Base-by-base conservation (phyloP, 352 stramenopile species). In the Phytophthora syringae region DNA sequence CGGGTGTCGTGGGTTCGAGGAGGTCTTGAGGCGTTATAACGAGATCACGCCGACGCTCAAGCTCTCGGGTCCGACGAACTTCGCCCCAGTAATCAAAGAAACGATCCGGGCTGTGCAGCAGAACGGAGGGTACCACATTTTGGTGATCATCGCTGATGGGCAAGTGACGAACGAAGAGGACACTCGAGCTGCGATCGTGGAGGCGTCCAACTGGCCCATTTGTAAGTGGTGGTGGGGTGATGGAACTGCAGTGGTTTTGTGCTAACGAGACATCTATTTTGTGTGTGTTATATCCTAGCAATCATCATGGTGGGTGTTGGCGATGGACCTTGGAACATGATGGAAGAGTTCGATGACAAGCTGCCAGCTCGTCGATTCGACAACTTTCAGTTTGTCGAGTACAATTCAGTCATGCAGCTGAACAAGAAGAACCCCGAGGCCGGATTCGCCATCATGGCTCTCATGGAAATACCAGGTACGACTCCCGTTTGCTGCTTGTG, bases 371-470 rank as follows among this genome's bases (percentile, higher is more conserved):
- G 85, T 7, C 74, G 79, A 4, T 90, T 90, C 47, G 83, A 92
- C 74, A 94, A 92, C 47, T 89, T 90, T 54, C 82, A 92, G 61
- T 92, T 90, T 50, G 82, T 90, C 22, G 74, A 89, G 39, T 94
- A 90, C 60, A 88, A 80, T 39, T 49, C 69, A 0, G 78, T 89
- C 16, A 88, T 89, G 74, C 72, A 80, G 52, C 61, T 84, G 21
- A 91, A 93, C 76, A 77, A 78, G 59, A 84, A 81, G 60, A 86
- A 89, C 62, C 82, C 80, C 0, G 80, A 92, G 36, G 77, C 77
- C 0, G 84, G 82, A 7, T 93, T 92, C 54, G 85, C 83, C 21
- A 90, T 90, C 39, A 76, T 71, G 52, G 83, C 85, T 22, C 69
- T 92, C 51, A 90, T 90, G 80, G 81, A 92, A 56, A 86, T 94